Percentiles rank a stretch among this genome's conserved stretches.
phyloP scores from a whole-genome alignment of 2,329 filamentous ascomycete genomes.

The Paecilomyces sp. region DNA sequence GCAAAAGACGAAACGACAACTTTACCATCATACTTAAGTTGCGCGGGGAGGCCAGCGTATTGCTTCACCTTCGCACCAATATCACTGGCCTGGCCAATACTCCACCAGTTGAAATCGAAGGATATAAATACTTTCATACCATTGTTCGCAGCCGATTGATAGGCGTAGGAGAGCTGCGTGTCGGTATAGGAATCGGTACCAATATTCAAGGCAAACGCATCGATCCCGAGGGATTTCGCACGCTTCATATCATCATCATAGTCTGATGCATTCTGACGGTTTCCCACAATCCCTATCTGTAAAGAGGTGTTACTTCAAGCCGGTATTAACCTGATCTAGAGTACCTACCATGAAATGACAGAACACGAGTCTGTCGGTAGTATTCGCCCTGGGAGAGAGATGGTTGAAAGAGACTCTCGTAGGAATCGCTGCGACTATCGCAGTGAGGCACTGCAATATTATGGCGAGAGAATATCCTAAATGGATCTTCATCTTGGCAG shows the following conservation, averaged over 20 bases:
- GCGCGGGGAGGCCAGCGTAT: constrained; percentile 38
- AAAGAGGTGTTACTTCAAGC: background rate
- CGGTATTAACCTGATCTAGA: background rate
- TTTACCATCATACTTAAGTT: constrained; percentile 44
- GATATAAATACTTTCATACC: constrained; percentile 51
- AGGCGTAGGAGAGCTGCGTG: constrained; percentile 43
- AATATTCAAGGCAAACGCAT: constrained; percentile 47
- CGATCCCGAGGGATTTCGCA: constrained; percentile 38
- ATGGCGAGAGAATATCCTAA: background rate
- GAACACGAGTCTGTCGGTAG: constrained; percentile 29
- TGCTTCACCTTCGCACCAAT: constrained; percentile 42
- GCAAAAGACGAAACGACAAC: constrained; percentile 50
- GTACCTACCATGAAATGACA: constrained; percentile 38
- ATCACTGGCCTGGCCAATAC: constrained; percentile 25
- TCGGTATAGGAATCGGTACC: constrained; percentile 38
- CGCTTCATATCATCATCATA: constrained; percentile 44
- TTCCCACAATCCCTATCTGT: constrained; percentile 40
- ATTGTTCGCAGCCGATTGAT: constrained; percentile 40
- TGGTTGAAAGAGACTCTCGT: background rate
- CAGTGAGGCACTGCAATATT: background rate
- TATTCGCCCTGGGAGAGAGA: background rate
- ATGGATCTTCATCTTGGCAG: background rate
- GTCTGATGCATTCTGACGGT: constrained; percentile 35
- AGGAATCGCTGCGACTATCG: background rate
- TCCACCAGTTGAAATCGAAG: constrained; percentile 50